These are phyloP conservation scores for Pythium chondricola DNA, from an alignment of 352 stramenopile species.

Conservation along the genomic window DNA sequence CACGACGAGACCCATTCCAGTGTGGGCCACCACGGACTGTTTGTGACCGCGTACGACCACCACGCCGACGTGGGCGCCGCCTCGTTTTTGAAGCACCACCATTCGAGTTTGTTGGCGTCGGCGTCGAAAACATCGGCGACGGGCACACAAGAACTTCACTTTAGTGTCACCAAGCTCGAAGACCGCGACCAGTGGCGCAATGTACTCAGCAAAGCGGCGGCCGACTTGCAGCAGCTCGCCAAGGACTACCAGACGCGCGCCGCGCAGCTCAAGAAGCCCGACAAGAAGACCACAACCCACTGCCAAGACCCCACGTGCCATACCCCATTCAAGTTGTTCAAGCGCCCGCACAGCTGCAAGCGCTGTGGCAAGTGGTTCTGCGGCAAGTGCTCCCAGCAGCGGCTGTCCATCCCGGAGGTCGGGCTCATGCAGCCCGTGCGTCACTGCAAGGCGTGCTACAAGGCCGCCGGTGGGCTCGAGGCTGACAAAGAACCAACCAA, in stretches of 20 bases:
- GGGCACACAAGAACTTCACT: slow-evolving; percentile 68
- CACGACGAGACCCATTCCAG: slow-evolving; percentile 81
- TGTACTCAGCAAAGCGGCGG: slow-evolving; percentile 48
- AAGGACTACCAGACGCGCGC: slow-evolving; percentile 58
- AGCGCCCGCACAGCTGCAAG: slow-evolving; percentile 80
- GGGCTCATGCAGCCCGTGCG: slow-evolving; percentile 70
- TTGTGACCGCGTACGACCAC: slow-evolving; percentile 75
- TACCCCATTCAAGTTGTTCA: slow-evolving; percentile 39
- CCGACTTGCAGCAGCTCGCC: slow-evolving; percentile 58
- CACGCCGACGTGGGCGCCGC: slow-evolving; percentile 32
- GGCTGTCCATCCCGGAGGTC: slow-evolving; percentile 76
- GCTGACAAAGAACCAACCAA: slow-evolving; percentile 63
- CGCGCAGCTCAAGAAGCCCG: slow-evolving; percentile 73
- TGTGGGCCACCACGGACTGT: slow-evolving; percentile 78
- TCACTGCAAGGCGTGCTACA: slow-evolving; percentile 75
- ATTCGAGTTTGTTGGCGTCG: neutral
- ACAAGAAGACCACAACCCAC: slow-evolving; percentile 77
- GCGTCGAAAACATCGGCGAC: slow-evolving; percentile 13
- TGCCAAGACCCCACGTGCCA: slow-evolving; percentile 67
- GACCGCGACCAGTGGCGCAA: slow-evolving; percentile 80
- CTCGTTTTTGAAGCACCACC: slow-evolving; percentile 27
- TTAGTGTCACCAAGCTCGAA: slow-evolving; percentile 81
- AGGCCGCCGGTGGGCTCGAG: slow-evolving; percentile 53
- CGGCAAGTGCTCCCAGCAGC: slow-evolving; percentile 72
- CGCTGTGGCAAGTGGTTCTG: slow-evolving; percentile 85